Conservation (phyloP, 768 basidiomycete species). For the Trametes cubensis region DNA sequence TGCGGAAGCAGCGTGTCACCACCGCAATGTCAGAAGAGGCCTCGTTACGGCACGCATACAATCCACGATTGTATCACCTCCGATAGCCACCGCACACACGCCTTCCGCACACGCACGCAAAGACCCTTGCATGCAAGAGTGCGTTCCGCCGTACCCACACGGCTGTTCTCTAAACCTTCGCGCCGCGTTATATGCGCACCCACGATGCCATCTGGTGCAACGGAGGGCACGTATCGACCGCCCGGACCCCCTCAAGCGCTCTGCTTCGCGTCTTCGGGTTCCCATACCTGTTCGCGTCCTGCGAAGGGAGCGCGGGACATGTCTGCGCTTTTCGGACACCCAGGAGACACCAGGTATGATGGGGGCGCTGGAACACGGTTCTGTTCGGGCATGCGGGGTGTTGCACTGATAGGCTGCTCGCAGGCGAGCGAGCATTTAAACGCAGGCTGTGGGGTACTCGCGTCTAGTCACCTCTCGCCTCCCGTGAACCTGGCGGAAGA, state of each 20-base stretch:
- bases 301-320: conserved; percentile 1
- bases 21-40: not conserved
- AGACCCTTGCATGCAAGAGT: too few relatives aligned
- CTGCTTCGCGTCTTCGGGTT: not conserved
- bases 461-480: not conserved
- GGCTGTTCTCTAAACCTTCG: not conserved
- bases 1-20: not conserved
- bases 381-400: not conserved
- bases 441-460: not conserved
- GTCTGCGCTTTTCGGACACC: not conserved
- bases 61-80: not conserved
- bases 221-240: not conserved
- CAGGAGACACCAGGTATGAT: not conserved
- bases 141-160: too few relatives aligned
- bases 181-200: not conserved
- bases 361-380: not conserved
- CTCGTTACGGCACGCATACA: not conserved
- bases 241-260: not conserved
- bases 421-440: not conserved
- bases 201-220: not conserved
- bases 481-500: not conserved
- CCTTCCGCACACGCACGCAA: too few relatives aligned
- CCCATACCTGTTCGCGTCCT: conserved; percentile 1
- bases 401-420: not conserved
- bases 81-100: too few relatives aligned